These are phyloP conservation scores for Puccinia novopanici DNA, from an alignment of 1,284 basidiomycete genomes.

Conservation along the genomic window DNA sequence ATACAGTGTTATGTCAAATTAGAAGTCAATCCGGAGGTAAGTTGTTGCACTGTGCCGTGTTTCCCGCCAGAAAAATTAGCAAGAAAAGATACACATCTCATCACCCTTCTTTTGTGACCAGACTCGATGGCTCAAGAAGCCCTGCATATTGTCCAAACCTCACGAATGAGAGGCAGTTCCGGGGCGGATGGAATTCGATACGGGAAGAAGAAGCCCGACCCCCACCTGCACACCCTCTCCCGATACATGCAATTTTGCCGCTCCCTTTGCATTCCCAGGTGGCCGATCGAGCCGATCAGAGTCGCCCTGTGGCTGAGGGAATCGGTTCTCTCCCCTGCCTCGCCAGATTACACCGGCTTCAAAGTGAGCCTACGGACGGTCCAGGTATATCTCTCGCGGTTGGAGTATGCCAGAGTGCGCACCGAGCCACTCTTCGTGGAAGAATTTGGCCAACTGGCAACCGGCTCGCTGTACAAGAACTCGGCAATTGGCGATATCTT, in stretches of 20 bases:
- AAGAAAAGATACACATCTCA: background rate
- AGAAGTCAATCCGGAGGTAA: slow-evolving; percentile 32
- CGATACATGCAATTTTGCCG: slow-evolving; percentile 45
- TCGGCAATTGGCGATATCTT: slow-evolving; percentile 35
- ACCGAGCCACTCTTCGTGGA: slow-evolving; percentile 36
- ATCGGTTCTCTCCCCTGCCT: slow-evolving; percentile 42
- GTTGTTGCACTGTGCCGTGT: background rate
- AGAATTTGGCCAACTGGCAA: slow-evolving; percentile 24
- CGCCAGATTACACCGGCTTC: slow-evolving; percentile 27
- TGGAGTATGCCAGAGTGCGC: slow-evolving; percentile 42
- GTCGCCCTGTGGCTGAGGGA: slow-evolving; percentile 45
- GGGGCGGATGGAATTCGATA: background rate
- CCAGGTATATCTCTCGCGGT: slow-evolving; percentile 46
- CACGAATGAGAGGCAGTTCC: background rate
- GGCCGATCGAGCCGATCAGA: slow-evolving; percentile 39
- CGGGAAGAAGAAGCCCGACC: slow-evolving; percentile 39
- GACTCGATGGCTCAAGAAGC: slow-evolving; percentile 26
- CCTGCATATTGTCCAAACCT: slow-evolving; percentile 19
- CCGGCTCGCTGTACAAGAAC: slow-evolving; percentile 37
- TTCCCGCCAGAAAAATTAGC: background rate
- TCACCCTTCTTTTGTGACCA: background rate
- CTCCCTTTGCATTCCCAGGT: slow-evolving; percentile 24
- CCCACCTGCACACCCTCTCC: slow-evolving; percentile 41
- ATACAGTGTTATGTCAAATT: slow-evolving; percentile 1
- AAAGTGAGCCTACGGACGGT: slow-evolving; percentile 46